Evolutionary conservation across 1,284 basidiomycete species (phyloP), one percentile per base, ranked within the genome.

Genomic region (Cutaneotrichosporon mucoides): DNA sequence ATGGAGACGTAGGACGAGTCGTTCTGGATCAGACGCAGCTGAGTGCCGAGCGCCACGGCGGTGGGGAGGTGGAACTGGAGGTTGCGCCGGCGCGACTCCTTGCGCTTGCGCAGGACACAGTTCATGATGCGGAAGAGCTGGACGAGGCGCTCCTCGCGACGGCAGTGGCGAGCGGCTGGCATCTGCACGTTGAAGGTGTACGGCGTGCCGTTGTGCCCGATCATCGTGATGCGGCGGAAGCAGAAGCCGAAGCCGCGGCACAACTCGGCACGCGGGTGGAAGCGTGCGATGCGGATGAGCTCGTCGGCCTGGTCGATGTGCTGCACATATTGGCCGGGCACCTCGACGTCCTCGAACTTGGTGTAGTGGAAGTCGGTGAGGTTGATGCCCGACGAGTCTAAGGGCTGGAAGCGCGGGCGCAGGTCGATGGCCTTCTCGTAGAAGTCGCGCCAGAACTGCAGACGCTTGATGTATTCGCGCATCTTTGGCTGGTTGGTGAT

Each of bases 341-440:
- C 87, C 76, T 99, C 96, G 53, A 99, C 92, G 67, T 99, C 96
- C 69, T 99, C 96, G 59, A 97, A 94, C 76, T 95, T 97, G 72
- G 88, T 88, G 77, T 97, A 94, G 70, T 99, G 95, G 82, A 99
- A 99, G 76, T 99, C 95, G 10, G 92, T 90, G 65, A 99, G 82
- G 79, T 93, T 98, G 78, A 96, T 93, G 66, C 91, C 94, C 50
- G 92, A 82, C 60, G 88, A 83, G 67, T 98, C 94, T 55, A 99
- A 81, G n/a, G 91, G 86, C 71, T 95, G 91, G 56, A 88, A 80
- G 51, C 88, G 86, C 41, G 93, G 90, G 44, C 92, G 84, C 35
- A 85, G 82, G 74, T 98, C 93, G 12, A 99, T 82, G 48, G 85
- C 80, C 60, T 83, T 84, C 75, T 99, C 96, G 77, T 94, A 97